Base-by-base conservation (phyloP, 176 grass and related monocot species). In the Raddia guianensis region DNA sequence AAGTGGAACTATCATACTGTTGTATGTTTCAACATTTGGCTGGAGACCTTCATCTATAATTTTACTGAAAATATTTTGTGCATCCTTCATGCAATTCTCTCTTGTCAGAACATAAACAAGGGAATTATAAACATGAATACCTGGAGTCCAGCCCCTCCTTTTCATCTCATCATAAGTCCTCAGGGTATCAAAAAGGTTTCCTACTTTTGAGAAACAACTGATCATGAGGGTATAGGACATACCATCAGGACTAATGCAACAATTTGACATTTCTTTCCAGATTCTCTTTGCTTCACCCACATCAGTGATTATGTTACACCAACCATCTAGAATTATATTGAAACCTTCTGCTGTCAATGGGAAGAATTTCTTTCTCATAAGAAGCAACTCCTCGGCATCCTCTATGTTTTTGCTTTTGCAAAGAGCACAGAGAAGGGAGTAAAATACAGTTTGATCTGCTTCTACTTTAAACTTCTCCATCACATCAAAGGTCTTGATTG, bases 81-180 rank as follows among this genome's bases (percentile, higher is more conserved):
- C 92, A 68, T 95, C 90, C 58, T 90, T 94, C 88, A 95, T 75
- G 80, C 95, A 98, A 78, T 94, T 98, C 80, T 98, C 90, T 89
- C 63, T 91, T 58, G 90, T 91, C 42, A 98, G 83, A 52, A 98
- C 75, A 84, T 98, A 86, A 74, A 89, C 72, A 77, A 98, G 92
- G 81, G 92, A 93, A 87, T 98, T 93, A 66, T 94, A 98, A 70
- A 93, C 90, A 15, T 5, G 54, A 75, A 98, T 73, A 75, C 84
- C 68, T n/a, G 86, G 90, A 85, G 67, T 80, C 88, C 95, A 98
- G 7, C 86, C 83, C 66, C 80, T 93, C 79, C 87, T 94, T 77
- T 89, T 98, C 92, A 98, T 98, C 62, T 94, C 95, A 92, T 95
- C 92, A 27, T 95, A 98, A 77, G 93, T 67, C 68, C 92, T 95